A percentile compares a stretch with the other conserved stretches of the same genome.
phyloP scores from a whole-genome alignment of 495 filamentous ascomycete genomes.

The Aspergillus taichungensis region DNA sequence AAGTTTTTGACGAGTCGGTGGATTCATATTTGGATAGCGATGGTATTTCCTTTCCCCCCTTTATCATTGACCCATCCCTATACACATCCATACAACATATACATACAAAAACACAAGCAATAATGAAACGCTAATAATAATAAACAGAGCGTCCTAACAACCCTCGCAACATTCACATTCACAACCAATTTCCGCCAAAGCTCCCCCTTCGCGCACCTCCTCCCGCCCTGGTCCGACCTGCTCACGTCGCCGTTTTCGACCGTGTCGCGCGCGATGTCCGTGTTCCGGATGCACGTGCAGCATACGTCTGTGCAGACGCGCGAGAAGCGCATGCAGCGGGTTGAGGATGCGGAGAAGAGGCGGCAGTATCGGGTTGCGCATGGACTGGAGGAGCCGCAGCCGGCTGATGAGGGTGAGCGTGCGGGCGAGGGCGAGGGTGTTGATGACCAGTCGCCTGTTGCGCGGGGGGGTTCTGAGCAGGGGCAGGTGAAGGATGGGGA shows the following conservation, averaged over 20 bases:
- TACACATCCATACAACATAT: no score
- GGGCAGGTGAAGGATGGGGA: constrained; percentile 9
- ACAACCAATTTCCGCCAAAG: constrained; percentile 58
- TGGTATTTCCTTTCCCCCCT: constrained; percentile 40
- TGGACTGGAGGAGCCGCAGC: constrained; percentile 51
- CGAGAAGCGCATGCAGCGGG: constrained; percentile 54
- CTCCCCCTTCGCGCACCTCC: constrained; percentile 63
- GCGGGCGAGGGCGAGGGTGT: constrained; percentile 10
- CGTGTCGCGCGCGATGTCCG: constrained; percentile 46
- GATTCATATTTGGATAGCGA: constrained; percentile 69
- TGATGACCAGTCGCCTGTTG: constrained; percentile 25
- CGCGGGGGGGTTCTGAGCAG: constrained; percentile 11
- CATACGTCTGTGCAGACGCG: constrained; percentile 52
- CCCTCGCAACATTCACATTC: constrained; percentile 59
- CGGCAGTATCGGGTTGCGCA: constrained; percentile 72
- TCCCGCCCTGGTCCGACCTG: constrained; percentile 54
- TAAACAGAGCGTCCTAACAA: constrained; percentile 53
- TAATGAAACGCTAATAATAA: neutral
- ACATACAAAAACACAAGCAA: neutral
- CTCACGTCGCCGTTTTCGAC: constrained; percentile 55
- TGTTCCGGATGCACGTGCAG: constrained; percentile 61
- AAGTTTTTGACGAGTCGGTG: constrained; percentile 63
- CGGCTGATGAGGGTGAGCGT: constrained; percentile 13
- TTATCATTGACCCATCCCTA: neutral
- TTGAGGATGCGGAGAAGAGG: constrained; percentile 76